phyloP scores from a whole-genome alignment of 1,284 basidiomycete genomes.

The Puccinia hordei region DNA sequence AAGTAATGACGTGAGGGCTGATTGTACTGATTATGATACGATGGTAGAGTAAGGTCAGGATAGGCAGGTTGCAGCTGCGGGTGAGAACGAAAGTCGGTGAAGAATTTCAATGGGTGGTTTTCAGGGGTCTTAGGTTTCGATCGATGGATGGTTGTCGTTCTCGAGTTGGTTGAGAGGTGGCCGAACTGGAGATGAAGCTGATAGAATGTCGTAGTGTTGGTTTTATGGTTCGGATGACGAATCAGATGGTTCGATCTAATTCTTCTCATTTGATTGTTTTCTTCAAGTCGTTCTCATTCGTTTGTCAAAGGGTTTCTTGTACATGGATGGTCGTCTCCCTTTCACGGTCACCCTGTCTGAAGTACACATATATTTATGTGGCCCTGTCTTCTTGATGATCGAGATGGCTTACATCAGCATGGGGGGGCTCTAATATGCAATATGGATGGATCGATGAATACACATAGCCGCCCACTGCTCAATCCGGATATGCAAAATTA shows the following conservation, averaged over 20 bases:
- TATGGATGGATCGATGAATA: neutral
- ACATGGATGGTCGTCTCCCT: too few relatives aligned
- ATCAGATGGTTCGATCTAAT: constrained; percentile 8
- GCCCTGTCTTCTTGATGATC: too few relatives aligned
- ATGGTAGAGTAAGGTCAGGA: neutral
- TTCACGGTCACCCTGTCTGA: neutral
- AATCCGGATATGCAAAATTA: constrained; percentile 7
- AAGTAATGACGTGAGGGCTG: constrained; percentile 14
- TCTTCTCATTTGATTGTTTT: constrained; percentile 29
- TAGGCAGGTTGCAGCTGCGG: neutral
- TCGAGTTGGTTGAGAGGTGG: neutral
- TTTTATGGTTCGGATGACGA: constrained; percentile 14
- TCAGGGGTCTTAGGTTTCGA: neutral
- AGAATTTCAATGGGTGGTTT: constrained; percentile 28
- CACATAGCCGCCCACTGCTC: neutral
- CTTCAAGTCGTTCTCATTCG: neutral
- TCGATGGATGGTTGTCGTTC: neutral
- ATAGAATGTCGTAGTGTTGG: neutral
- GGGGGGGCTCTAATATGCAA: neutral
- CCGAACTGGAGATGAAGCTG: neutral
- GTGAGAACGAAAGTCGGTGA: neutral
- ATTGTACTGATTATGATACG: neutral
- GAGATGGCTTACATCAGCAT: constrained; percentile 2
- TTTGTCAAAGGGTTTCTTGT: neutral
- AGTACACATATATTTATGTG: too few relatives aligned